A percentile compares a stretch with the other conserved stretches of the same genome.
Conservation (phyloP, 2,329 filamentous ascomycete species). For the Sporothrix euskadiensis region DNA sequence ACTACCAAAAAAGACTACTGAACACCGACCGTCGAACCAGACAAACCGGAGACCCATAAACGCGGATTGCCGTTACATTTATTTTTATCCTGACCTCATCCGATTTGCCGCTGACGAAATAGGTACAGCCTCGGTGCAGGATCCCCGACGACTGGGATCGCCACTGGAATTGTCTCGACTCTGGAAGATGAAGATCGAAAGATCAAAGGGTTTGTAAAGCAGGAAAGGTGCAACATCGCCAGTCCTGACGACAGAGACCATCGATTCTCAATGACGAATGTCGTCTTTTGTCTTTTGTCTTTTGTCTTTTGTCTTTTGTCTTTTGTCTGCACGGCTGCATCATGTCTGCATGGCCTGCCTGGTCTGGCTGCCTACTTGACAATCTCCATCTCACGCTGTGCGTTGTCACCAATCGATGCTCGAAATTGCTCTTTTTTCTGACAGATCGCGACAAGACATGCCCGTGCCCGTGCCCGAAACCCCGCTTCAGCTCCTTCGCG, state of each 20-base stretch:
- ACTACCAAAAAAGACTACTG: background rate
- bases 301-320: background rate
- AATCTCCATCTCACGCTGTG: background rate
- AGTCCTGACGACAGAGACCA: background rate
- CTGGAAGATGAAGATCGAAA: background rate
- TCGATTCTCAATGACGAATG: background rate
- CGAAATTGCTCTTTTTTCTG: constrained; percentile 10
- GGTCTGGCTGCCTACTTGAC: background rate
- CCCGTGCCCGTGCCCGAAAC: background rate
- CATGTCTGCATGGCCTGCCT: background rate
- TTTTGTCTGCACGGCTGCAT: background rate
- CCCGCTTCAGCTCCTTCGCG: background rate
- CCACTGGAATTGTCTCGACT: background rate
- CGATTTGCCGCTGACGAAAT: constrained; percentile 23
- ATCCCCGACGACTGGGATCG: background rate
- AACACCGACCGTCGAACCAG: background rate
- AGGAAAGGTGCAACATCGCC: background rate
- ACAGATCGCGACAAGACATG: background rate
- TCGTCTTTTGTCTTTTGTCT: background rate
- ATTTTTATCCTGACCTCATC: constrained; percentile 15
- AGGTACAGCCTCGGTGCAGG: constrained; percentile 8
- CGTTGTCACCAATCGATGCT: background rate
- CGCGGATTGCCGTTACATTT: constrained; percentile 20
- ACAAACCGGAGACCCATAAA: background rate
- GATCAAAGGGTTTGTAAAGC: background rate